These are phyloP conservation scores for Blastomyces gilchristii DNA, from an alignment of 2,329 filamentous ascomycete species.

Conservation along the genomic window DNA sequence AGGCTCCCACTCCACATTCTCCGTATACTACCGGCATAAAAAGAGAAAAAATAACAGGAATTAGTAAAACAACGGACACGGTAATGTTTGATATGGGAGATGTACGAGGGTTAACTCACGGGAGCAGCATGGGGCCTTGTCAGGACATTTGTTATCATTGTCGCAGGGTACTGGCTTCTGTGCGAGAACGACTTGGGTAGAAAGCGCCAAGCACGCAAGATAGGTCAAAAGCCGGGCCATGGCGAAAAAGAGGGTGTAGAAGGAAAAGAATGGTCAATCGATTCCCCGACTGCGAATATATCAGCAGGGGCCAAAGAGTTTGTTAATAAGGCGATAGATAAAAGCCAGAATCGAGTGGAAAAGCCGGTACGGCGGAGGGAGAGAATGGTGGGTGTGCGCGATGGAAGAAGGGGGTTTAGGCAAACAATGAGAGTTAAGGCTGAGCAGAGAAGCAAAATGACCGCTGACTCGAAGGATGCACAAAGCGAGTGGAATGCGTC, in stretches of 20 bases:
- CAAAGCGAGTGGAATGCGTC: conserved; percentile 14
- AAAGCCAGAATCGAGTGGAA: conserved; percentile 16
- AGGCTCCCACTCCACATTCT: conserved; percentile 85
- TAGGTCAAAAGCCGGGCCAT: conserved; percentile 31
- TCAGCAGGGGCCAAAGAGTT: background rate
- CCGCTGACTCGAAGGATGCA: conserved; percentile 8
- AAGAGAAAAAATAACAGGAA: background rate
- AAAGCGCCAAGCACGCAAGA: conserved; percentile 25
- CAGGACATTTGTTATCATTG: conserved; percentile 53
- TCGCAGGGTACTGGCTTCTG: conserved; percentile 29
- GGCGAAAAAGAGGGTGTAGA: conserved; percentile 12
- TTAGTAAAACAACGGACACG: background rate
- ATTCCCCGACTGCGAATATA: background rate
- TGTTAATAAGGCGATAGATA: background rate
- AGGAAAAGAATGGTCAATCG: background rate
- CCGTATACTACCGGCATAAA: conserved; percentile 61
- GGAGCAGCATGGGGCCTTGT: conserved; percentile 65
- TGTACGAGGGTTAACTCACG: conserved; percentile 47
- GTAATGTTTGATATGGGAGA: background rate
- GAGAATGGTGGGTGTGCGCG: too few relatives aligned
- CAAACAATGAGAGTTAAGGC: conserved; percentile 5
- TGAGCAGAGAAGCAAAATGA: conserved; percentile 5
- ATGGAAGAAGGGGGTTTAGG: too few relatives aligned
- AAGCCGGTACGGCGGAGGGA: background rate
- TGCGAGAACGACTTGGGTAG: conserved; percentile 25